A percentile compares a stretch with the other conserved stretches of the same genome.
phyloP scores from a whole-genome alignment of 73 alveolate genomes.

The Urostyla sp. region DNA sequence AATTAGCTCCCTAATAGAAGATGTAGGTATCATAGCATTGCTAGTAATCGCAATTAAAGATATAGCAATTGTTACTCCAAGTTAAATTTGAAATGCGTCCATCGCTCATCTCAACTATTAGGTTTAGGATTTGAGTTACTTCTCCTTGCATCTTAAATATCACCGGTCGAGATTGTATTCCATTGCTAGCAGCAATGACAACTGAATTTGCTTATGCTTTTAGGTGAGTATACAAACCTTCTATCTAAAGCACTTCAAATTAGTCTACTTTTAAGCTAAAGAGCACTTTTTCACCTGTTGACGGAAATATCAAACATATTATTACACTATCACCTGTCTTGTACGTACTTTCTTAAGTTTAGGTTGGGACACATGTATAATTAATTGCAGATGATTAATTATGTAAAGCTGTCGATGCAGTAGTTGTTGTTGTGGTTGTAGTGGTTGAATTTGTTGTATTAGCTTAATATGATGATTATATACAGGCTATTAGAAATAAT shows the following conservation, averaged over 20 bases:
- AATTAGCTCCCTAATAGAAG: background rate
- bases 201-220: background rate
- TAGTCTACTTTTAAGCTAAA: constrained; percentile 34
- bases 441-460: background rate
- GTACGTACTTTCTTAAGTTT: too few species aligned
- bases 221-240: constrained; percentile 19
- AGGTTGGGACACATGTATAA: too few species aligned
- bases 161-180: constrained; percentile 11
- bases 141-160: background rate
- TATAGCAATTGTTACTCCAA: constrained; percentile 15
- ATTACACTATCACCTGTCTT: background rate
- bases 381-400: background rate
- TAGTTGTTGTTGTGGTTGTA: background rate
- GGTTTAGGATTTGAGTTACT: constrained; percentile 13
- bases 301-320: constrained; percentile 28
- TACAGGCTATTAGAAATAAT: background rate
- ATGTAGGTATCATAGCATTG: constrained; percentile 5
- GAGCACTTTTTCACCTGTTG: constrained; percentile 20
- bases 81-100: background rate
- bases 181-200: constrained; percentile 8
- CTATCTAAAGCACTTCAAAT: constrained; percentile 19
- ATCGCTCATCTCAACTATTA: background rate
- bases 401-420: background rate
- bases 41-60: background rate
- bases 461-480: background rate